Base-by-base conservation (phyloP, 148 eudicot genomes). In the Nepenthes gracilis region DNA sequence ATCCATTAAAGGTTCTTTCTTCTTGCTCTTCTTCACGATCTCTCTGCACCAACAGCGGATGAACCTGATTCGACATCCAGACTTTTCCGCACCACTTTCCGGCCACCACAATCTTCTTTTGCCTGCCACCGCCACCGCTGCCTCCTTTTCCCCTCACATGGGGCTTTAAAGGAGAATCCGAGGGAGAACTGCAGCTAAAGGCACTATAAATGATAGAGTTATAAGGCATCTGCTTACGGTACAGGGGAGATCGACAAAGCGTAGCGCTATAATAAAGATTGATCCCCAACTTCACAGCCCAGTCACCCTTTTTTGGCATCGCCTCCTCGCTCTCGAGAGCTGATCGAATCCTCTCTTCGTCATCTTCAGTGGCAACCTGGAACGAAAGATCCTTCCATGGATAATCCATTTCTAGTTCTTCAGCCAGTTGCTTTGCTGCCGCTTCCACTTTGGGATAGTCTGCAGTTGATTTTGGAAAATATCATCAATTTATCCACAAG, bases 71-170 rank as follows among this genome's bases (percentile, higher is more conserved):
- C 1, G 98, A 84, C 96, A 86, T 92, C 98, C 98, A 92, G 38
- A 88, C 96, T 86, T 79, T 92, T 55, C 98, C 98, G 47, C 98
- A 92, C 98, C 98, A 92, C 76, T 82, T 88, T 51, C 98, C 98
- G 15, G 91, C 98, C 69, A 85, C 78, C 15, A 84, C 75, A 35
- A 82, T 65, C 62, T 83, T 88, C 64, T 72, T 88, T 77, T 83
- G 98, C 72, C 78, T 81, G 33, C 85, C 78, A 54, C 68, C 60
- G 1, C 45, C 45, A 0, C 23, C 23, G 23, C 23, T 23, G 23
- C 23, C 23, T 45, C 48, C 48, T 49, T 49, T 49, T 11, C 84
- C 70, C 72, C 59, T 79, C 43, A 74, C 79, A 48, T 36, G 38
- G 38, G 70, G 58, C 43, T 69, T 62, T 35, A 66, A 66, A 35